A percentile compares a stretch with the other conserved stretches of the same genome.
phyloP scores from a whole-genome alignment of 257 asterid species.

The Echites panduratus region DNA sequence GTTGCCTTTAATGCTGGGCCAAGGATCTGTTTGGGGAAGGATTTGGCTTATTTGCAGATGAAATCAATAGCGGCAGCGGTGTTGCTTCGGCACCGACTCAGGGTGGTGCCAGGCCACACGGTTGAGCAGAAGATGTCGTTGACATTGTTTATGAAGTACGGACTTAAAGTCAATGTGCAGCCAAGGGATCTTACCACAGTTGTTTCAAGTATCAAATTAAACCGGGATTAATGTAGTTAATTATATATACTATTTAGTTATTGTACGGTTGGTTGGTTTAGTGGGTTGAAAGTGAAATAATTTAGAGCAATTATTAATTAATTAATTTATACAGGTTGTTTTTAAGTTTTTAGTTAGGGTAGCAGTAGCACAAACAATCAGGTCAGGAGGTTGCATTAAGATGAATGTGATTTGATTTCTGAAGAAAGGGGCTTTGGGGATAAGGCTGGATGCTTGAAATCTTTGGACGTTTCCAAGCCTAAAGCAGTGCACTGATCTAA shows the following conservation, averaged over 20 bases:
- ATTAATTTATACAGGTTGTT: background rate
- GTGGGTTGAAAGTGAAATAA: constrained; percentile 2
- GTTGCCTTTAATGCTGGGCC: constrained; percentile 96
- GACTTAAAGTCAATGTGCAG: constrained; percentile 53
- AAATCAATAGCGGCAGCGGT: constrained; percentile 83
- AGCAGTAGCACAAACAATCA: background rate
- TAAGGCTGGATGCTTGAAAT: constrained; percentile 13
- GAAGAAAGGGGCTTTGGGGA: background rate
- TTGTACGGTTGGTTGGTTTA: background rate
- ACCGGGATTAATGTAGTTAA: too few relatives aligned
- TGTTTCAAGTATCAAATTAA: constrained; percentile 23
- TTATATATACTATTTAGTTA: too few relatives aligned
- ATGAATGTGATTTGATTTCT: background rate
- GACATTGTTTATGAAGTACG: constrained; percentile 80
- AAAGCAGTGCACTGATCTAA: background rate
- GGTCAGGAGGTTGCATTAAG: background rate
- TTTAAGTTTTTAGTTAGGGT: too few relatives aligned
- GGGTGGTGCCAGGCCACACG: constrained; percentile 44
- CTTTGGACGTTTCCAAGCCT: background rate
- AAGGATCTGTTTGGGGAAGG: constrained; percentile 77
- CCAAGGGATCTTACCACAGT: constrained; percentile 44
- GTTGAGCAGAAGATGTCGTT: constrained; percentile 94
- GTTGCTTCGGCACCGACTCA: constrained; percentile 67
- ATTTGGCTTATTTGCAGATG: constrained; percentile 82
- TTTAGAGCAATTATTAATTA: too few relatives aligned